Percentiles rank a stretch among this genome's conserved stretches.
These are phyloP conservation scores for Tetraselmis chui DNA, from an alignment of 139 green algal species.

Conservation along the genomic window DNA sequence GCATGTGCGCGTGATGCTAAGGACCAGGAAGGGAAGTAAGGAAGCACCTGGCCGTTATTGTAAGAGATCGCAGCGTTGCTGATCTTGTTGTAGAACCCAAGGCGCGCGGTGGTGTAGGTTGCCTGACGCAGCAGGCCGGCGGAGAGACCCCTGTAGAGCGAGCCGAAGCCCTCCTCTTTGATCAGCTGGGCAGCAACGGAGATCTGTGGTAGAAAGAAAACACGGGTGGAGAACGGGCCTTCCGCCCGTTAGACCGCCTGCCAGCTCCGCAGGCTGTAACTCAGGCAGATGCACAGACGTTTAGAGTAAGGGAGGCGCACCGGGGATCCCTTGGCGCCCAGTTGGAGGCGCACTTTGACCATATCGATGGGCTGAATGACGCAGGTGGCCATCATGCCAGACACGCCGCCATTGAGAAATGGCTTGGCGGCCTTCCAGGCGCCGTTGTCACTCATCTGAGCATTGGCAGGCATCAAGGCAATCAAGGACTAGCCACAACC, in stretches of 20 bases:
- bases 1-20: too few species aligned
- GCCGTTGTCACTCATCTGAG: background rate
- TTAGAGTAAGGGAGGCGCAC: conserved; percentile 33
- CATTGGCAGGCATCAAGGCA: background rate
- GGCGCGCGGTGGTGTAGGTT: conserved; percentile 95
- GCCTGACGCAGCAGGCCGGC: conserved; percentile 94
- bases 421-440: conserved; percentile 86
- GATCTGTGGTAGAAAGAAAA: conserved; percentile 2
- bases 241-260: too few species aligned
- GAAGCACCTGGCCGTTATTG: conserved; percentile 31
- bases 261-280: background rate
- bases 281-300: too few species aligned
- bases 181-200: conserved; percentile 22
- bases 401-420: conserved; percentile 92
- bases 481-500: too few species aligned
- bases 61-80: conserved; percentile 19
- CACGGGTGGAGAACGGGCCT: background rate
- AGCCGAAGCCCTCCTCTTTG: conserved; percentile 54
- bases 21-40: too few species aligned
- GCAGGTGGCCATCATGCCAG: conserved; percentile 82
- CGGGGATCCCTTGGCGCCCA: conserved; percentile 80
- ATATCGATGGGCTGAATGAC: conserved; percentile 96
- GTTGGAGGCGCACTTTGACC: conserved; percentile 94
- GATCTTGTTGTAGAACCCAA: conserved; percentile 86
- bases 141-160: conserved; percentile 89